Conservation (phyloP, 2,329 filamentous ascomycete genomes). For the Aspergillus clavatus region DNA sequence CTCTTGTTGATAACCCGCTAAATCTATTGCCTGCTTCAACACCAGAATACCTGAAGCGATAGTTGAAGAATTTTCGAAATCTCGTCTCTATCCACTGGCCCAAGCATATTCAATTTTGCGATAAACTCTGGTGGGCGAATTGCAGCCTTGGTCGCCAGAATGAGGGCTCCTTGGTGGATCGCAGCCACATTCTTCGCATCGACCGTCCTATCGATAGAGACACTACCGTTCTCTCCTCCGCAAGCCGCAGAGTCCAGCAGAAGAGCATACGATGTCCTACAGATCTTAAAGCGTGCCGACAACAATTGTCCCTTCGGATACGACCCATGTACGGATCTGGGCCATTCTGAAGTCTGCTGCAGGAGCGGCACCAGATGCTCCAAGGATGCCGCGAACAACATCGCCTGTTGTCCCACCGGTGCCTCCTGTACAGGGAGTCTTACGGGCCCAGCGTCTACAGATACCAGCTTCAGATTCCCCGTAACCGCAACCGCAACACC, state of each 20-base stretch:
- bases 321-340: slow-evolving; percentile 49
- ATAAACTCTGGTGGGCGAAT: slow-evolving; percentile 9
- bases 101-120: neutral
- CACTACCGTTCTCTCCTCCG: slow-evolving; percentile 27
- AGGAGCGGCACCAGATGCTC: slow-evolving; percentile 50
- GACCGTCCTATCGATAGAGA: slow-evolving; percentile 26
- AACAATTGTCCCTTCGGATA: slow-evolving; percentile 49
- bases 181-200: slow-evolving; percentile 29
- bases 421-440: slow-evolving; percentile 56
- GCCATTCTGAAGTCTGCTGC: slow-evolving; percentile 54
- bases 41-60: slow-evolving; percentile 9
- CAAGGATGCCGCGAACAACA: slow-evolving; percentile 51
- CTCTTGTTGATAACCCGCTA: slow-evolving; percentile 26
- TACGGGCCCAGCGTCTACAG: slow-evolving; percentile 25
- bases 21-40: slow-evolving; percentile 1
- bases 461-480: slow-evolving; percentile 34
- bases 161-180: slow-evolving; percentile 32
- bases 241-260: slow-evolving; percentile 18
- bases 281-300: slow-evolving; percentile 27
- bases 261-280: slow-evolving; percentile 30
- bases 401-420: slow-evolving; percentile 58
- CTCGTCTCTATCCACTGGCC: neutral
- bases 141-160: slow-evolving; percentile 20
- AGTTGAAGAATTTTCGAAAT: neutral
- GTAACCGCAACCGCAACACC: slow-evolving; percentile 25